Base-by-base conservation (phyloP, 805 yeast genomes). In the Yarrowia keelungensis region DNA sequence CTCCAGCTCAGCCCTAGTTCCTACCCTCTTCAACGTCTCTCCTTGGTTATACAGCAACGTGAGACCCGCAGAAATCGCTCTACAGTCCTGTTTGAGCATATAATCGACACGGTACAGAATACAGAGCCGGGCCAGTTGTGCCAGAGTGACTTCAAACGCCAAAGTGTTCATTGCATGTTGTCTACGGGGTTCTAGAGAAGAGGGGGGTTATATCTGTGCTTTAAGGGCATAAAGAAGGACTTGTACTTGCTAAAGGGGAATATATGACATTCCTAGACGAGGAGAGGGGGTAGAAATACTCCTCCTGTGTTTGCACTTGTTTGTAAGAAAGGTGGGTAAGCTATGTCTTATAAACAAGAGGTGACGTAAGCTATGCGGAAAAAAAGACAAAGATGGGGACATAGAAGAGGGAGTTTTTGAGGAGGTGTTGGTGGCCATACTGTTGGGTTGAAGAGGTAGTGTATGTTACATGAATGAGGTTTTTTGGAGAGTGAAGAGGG, bases 51-150 rank as follows among this genome's bases (percentile, higher is more conserved):
- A 53, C 12, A 53, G 10, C 36, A 53, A 14, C 22, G 45, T 39
- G 9, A 53, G 45, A 5, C 59, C 59, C 4, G 59, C 45, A 8
- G 59, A 53, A 14, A 53, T 53, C 14, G 45, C 59, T 15, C 59
- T 38, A 39, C 59, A 53, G 45, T 53, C 59, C 36, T 53, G 59
- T 9, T 22, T 19, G 19, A 53, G 59, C 59, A 53, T 53, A 14
- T 14, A 19, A 22, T 53, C 59, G 45, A 53, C 59, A 15, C 45
- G 38, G 14, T 53, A 53, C 15, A 53, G 35, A 39, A 53, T 53
- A 3, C 35, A 38, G 32, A 53, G 45, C 39, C 45, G 45, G 5
- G 45, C 59, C 35, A 53, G 14, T 15, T 22, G 32, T 14, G 59
- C 59, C 45, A 38, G 16, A 14, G 59, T 53, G 45, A 19, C 39